These are phyloP conservation scores for Boletus mariae DNA, from an alignment of 1,284 basidiomycete species.

Conservation along the genomic window DNA sequence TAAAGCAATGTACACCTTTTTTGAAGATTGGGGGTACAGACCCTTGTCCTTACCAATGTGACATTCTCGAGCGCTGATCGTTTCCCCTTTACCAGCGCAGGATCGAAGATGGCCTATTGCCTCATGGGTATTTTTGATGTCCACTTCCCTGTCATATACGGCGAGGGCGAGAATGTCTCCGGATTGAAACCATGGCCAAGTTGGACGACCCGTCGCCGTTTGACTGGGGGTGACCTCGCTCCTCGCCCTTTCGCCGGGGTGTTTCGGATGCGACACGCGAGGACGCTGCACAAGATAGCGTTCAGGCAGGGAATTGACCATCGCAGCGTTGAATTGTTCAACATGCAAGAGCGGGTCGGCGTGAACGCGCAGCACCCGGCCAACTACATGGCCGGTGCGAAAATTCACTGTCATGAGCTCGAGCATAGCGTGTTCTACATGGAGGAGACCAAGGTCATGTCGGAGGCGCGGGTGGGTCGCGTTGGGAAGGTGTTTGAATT, in stretches of 20 bases:
- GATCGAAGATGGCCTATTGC: conserved; percentile 20
- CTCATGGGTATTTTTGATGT: conserved; percentile 26
- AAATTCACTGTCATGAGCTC: conserved; percentile 23
- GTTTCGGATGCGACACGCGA: conserved; percentile 12
- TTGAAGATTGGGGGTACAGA: neutral
- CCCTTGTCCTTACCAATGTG: neutral
- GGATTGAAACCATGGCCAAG: conserved; percentile 22
- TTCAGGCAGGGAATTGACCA: conserved; percentile 11
- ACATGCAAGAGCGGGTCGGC: conserved; percentile 18
- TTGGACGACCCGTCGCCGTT: conserved; percentile 21
- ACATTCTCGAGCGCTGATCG: neutral
- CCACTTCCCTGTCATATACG: conserved; percentile 25
- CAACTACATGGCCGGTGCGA: conserved; percentile 19
- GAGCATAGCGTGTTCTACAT: conserved; percentile 17
- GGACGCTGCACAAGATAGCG: conserved; percentile 11
- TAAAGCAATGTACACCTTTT: neutral
- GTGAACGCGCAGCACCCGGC: conserved; percentile 22
- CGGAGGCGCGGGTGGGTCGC: neutral
- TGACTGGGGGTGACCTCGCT: conserved; percentile 19
- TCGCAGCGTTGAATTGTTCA: conserved; percentile 17
- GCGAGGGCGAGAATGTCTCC: conserved; percentile 19
- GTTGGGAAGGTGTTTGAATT: conserved; percentile 10
- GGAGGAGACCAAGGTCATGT: conserved; percentile 19
- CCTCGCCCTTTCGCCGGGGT: conserved; percentile 13
- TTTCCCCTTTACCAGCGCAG: neutral